Conservation (phyloP, 73 alveolate species). For the Paramecium bursaria region DNA sequence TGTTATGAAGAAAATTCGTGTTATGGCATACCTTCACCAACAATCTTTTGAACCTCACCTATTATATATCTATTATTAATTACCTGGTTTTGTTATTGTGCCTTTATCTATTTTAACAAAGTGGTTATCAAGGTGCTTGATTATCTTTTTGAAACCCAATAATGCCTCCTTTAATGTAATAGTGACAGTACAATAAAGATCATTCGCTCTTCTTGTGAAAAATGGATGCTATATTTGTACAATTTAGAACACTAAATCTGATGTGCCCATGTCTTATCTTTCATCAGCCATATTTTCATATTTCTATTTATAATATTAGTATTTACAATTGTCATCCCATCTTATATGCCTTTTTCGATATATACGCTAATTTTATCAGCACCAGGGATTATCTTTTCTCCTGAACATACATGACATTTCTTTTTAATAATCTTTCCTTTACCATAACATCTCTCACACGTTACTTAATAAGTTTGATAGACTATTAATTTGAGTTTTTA, state of each 20-base stretch:
- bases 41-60: slow-evolving; percentile 80
- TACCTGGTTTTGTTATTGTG: slow-evolving; percentile 93
- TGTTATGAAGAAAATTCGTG: slow-evolving; percentile 87
- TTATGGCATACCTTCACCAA: slow-evolving; percentile 98
- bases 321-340: slow-evolving; percentile 74
- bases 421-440: slow-evolving; percentile 81
- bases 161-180: slow-evolving; percentile 95
- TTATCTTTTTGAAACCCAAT: slow-evolving; percentile 91
- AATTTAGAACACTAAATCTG: slow-evolving; percentile 80
- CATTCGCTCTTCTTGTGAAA: slow-evolving; percentile 89
- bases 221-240: slow-evolving; percentile 81
- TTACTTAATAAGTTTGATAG: slow-evolving; percentile 68
- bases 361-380: slow-evolving; percentile 83
- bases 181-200: slow-evolving; percentile 81
- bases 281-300: slow-evolving; percentile 89
- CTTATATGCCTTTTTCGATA: slow-evolving; percentile 88
- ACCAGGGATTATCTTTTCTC: slow-evolving; percentile 84
- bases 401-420: slow-evolving; percentile 86
- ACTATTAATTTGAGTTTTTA: slow-evolving; percentile 63
- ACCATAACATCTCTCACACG: slow-evolving; percentile 88
- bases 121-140: slow-evolving; percentile 95
- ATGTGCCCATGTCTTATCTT: slow-evolving; percentile 83
- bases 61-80: slow-evolving; percentile 77
- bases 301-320: slow-evolving; percentile 66
- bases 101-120: slow-evolving; percentile 84